These are phyloP conservation scores for Artomyces pyxidatus DNA, from an alignment of 768 basidiomycete species.

Conservation along the genomic window DNA sequence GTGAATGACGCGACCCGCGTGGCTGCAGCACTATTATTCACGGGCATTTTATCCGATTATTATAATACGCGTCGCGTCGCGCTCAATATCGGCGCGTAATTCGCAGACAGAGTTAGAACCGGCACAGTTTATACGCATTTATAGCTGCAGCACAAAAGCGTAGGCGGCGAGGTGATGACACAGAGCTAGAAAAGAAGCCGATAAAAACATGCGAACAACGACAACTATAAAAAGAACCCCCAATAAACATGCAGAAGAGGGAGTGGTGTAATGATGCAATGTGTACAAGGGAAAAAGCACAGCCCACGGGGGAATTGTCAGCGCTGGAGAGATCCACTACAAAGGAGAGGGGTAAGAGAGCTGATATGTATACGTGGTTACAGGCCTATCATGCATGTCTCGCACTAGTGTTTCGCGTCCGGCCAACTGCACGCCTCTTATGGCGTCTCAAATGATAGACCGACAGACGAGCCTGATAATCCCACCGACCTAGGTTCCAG, in stretches of 20 bases:
- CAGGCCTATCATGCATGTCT: too few relatives aligned
- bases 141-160: neutral
- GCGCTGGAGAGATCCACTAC: neutral
- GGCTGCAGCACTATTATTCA: neutral
- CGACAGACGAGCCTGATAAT: neutral
- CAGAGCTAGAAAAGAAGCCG: neutral
- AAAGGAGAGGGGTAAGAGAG: neutral
- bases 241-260: constrained; percentile 13
- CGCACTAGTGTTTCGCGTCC: too few relatives aligned
- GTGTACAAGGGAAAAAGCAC: neutral
- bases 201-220: constrained; percentile 1
- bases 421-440: too few relatives aligned
- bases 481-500: neutral
- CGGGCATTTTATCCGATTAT: neutral
- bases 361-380: neutral
- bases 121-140: neutral
- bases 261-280: neutral
- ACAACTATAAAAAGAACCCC: constrained; percentile 9
- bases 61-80: neutral
- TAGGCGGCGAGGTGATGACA: neutral
- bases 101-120: neutral
- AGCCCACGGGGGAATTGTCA: neutral
- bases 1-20: neutral
- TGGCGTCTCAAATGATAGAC: too few relatives aligned
- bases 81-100: neutral